Conservation (phyloP, 2,329 filamentous ascomycete species). For the Venturia asperata region DNA sequence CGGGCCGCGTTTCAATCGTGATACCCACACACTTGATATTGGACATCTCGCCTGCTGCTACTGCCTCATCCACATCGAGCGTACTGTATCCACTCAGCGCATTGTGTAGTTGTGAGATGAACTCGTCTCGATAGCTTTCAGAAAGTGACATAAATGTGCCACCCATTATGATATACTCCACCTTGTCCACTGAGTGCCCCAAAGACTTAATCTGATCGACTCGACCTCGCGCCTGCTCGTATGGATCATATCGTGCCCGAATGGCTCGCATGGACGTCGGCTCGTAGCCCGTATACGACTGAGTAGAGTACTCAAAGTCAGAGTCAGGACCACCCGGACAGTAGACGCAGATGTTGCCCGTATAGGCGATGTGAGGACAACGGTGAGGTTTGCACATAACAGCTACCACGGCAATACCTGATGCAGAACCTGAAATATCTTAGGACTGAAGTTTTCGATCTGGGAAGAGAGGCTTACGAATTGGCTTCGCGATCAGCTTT, state of each 20-base stretch:
- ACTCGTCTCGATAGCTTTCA: conserved; percentile 81
- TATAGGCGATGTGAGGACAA: conserved; percentile 96
- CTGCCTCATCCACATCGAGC: conserved; percentile 88
- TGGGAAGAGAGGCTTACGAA: conserved; percentile 47
- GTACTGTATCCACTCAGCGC: conserved; percentile 94
- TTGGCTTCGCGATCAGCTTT: conserved; percentile 94
- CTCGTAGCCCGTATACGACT: conserved; percentile 97
- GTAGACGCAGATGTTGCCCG: conserved; percentile 98
- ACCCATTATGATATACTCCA: conserved; percentile 99
- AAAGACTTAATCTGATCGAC: conserved; percentile 95
- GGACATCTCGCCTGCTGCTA: conserved; percentile 90
- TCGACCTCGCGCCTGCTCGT: conserved; percentile 90
- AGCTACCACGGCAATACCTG: conserved; percentile 93
- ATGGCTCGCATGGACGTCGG: conserved; percentile 98
- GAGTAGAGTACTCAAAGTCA: conserved; percentile 98
- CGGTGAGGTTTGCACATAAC: conserved; percentile 99
- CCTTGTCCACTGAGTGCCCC: conserved; percentile 96
- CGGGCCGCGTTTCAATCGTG: conserved; percentile 93
- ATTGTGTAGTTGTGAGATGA: conserved; percentile 94
- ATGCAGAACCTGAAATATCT: conserved; percentile 63
- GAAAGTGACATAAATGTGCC: conserved; percentile 98
- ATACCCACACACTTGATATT: conserved; percentile 97
- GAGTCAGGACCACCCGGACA: conserved; percentile 96
- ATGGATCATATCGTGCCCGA: conserved; percentile 91
- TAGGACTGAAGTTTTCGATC: background rate